These are phyloP conservation scores for Penicillium palitans DNA, from an alignment of 2,329 filamentous ascomycete species.

Conservation along the genomic window DNA sequence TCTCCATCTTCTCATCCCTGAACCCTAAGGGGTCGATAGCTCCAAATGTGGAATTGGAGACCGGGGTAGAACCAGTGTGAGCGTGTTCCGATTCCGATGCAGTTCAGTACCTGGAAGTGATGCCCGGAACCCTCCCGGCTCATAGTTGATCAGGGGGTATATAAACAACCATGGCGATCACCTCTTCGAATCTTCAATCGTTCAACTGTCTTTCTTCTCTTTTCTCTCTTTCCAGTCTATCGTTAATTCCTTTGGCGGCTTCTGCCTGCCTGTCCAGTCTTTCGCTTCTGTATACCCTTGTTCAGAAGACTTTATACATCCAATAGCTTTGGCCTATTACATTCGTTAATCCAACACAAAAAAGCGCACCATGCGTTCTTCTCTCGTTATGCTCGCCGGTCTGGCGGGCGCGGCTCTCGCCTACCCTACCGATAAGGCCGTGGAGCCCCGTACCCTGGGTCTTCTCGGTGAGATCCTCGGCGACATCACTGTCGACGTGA, in stretches of 20 bases:
- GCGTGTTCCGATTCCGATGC: not conserved
- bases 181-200: constrained; percentile 8
- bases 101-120: constrained; percentile 8
- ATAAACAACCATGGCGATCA: constrained; percentile 34
- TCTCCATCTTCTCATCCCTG: constrained; percentile 15
- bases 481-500: constrained; percentile 24
- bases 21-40: constrained; percentile 21
- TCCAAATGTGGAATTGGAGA: constrained; percentile 26
- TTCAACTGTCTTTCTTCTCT: constrained; percentile 18
- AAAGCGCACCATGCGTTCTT: constrained; percentile 27
- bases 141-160: constrained; percentile 34
- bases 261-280: constrained; percentile 20
- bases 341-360: constrained; percentile 18
- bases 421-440: constrained; percentile 29
- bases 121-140: not conserved
- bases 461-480: constrained; percentile 21
- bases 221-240: constrained; percentile 34
- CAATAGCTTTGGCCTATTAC: constrained; percentile 19
- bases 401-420: constrained; percentile 36
- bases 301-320: constrained; percentile 19
- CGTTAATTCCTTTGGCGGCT: constrained; percentile 31
- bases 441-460: constrained; percentile 32
- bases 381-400: constrained; percentile 35
- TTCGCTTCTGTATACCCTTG: constrained; percentile 15
- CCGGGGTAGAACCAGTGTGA: constrained; percentile 22